Percentiles rank a stretch among this genome's conserved stretches.
These are phyloP conservation scores for Cercis canadensis DNA, from an alignment of 306 rosid genomes.

Conservation along the genomic window DNA sequence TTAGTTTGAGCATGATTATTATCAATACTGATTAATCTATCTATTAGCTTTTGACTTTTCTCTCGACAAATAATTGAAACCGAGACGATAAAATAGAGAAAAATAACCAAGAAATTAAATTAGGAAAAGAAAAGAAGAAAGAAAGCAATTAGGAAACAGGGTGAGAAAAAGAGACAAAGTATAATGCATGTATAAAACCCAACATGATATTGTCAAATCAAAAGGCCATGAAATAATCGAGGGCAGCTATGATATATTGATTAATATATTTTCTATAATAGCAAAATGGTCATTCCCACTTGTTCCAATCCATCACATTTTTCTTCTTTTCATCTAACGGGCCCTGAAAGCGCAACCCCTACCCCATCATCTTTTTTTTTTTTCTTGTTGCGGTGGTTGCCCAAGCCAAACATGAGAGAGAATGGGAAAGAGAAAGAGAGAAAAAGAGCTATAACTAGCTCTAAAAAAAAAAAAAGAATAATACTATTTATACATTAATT, in stretches of 20 bases:
- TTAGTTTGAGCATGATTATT: not conserved
- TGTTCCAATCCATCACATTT: conserved; percentile 48
- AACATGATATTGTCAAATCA: not conserved
- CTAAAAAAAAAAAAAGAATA: too few relatives aligned
- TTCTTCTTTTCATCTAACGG: conserved; percentile 46
- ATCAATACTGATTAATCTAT: not conserved
- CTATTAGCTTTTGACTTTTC: too few relatives aligned
- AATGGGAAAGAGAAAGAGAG: conserved; percentile 41
- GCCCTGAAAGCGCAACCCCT: conserved; percentile 43
- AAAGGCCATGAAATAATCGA: not conserved
- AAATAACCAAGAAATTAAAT: not conserved
- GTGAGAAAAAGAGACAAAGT: conserved; percentile 17
- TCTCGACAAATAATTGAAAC: too few relatives aligned
- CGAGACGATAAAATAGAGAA: not conserved
- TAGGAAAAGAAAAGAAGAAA: not conserved
- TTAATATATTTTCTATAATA: too few relatives aligned
- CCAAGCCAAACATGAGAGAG: conserved; percentile 48
- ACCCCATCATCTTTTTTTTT: conserved; percentile 32
- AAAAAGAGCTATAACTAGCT: not conserved
- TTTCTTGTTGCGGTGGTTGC: conserved; percentile 74
- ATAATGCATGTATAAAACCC: conserved; percentile 15
- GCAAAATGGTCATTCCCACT: conserved; percentile 24
- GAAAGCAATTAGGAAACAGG: not conserved
- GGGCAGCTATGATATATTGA: not conserved
- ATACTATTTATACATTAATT: too few relatives aligned